Evolutionary conservation across 805 yeast genomes (phyloP).

Genomic region (Candida bentonensis): DNA sequence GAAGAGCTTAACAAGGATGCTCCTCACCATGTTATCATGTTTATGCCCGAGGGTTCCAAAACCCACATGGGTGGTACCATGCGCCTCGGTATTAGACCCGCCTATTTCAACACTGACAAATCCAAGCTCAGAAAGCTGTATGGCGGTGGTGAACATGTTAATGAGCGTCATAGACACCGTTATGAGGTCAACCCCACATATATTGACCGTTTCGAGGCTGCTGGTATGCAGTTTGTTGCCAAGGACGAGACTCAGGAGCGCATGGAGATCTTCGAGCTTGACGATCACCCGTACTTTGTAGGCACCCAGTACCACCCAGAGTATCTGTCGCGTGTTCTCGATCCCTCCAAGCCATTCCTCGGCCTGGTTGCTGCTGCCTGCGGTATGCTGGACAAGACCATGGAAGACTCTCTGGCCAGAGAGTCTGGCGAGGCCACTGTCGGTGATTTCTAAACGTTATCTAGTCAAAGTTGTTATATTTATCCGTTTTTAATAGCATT

Average conservation of each 20-base stretch:
- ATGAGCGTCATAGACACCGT: constrained; percentile 97
- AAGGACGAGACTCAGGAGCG: constrained; percentile 81
- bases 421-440: neutral
- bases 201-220: constrained; percentile 51
- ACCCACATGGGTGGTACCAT: constrained; percentile 95
- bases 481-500: neutral
- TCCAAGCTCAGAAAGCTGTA: constrained; percentile 64
- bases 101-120: constrained; percentile 64
- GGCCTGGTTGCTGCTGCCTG: constrained; percentile 93
- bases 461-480: neutral
- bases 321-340: constrained; percentile 88
- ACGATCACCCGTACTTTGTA: constrained; percentile 77
- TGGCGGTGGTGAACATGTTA: constrained; percentile 52
- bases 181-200: constrained; percentile 89
- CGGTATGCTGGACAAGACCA: constrained; percentile 60
- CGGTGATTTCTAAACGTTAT: neutral
- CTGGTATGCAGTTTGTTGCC: constrained; percentile 84
- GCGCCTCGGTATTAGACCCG: constrained; percentile 93
- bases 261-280: constrained; percentile 86
- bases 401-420: constrained; percentile 22
- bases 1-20: constrained; percentile 66
- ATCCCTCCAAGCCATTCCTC: constrained; percentile 91
- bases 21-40: constrained; percentile 63
- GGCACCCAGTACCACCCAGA: constrained; percentile 99
- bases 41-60: constrained; percentile 98